These are phyloP conservation scores for Kwoniella sp. DNA, from an alignment of 768 basidiomycete genomes.

Conservation along the genomic window DNA sequence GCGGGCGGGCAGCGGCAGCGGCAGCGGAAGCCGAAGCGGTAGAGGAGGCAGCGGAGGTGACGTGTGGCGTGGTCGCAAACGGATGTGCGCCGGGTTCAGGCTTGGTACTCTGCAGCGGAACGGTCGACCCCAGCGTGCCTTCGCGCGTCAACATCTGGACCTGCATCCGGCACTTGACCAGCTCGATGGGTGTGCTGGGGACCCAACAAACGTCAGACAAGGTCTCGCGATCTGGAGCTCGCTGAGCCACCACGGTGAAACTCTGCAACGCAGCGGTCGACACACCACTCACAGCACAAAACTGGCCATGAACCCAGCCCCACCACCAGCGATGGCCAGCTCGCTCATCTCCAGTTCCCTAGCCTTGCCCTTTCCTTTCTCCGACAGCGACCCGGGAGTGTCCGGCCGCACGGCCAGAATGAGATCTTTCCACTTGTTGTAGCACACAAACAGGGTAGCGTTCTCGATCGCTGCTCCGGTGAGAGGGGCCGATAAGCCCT, in stretches of 20 bases:
- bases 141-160: constrained; percentile 72
- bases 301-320: constrained; percentile 80
- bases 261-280: too few relatives aligned
- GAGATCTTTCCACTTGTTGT: constrained; percentile 60
- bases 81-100: constrained; percentile 19
- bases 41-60: constrained; percentile 20
- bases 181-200: constrained; percentile 82
- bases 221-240: background rate
- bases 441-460: constrained; percentile 78
- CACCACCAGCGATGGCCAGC: constrained; percentile 72
- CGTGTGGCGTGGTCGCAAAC: constrained; percentile 12
- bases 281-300: constrained; percentile 73
- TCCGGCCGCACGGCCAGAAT: constrained; percentile 36
- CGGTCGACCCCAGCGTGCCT: constrained; percentile 24
- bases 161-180: constrained; percentile 97
- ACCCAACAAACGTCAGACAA: constrained; percentile 1
- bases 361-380: constrained; percentile 34
- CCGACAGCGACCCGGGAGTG: constrained; percentile 5
- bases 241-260: background rate
- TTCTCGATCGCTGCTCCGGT: constrained; percentile 91
- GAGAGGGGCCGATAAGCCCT: constrained; percentile 89
- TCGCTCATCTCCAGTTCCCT: constrained; percentile 54
- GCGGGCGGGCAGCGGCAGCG: constrained; percentile 18
- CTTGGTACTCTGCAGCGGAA: background rate
- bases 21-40: constrained; percentile 14